Evolutionary conservation across 352 stramenopile species (phyloP).

Genomic region (Phytophthora pistaciae): DNA sequence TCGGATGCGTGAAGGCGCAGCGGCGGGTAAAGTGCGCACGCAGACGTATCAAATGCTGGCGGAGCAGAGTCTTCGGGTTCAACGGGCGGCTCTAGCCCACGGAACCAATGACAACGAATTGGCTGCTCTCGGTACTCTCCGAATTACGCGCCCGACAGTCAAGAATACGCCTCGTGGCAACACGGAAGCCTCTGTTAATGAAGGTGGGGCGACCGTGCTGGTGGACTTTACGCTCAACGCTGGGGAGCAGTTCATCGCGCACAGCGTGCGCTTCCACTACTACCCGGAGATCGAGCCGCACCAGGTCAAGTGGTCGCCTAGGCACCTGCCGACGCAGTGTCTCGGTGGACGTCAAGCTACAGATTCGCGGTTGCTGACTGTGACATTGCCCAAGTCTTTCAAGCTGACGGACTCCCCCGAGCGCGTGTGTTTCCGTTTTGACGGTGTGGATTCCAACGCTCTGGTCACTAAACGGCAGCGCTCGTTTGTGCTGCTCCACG

Average conservation of each 20-base stretch:
- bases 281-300: conserved; percentile 54
- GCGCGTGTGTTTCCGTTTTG: conserved; percentile 68
- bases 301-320: conserved; percentile 66
- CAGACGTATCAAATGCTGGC: conserved; percentile 71
- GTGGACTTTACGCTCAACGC: conserved; percentile 83
- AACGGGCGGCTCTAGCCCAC: conserved; percentile 18
- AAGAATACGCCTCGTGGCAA: conserved; percentile 20
- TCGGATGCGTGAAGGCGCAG: conserved; percentile 37
- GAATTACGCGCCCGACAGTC: conserved; percentile 25
- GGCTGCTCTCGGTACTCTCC: conserved; percentile 14
- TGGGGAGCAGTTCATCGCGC: conserved; percentile 80
- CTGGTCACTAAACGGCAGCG: conserved; percentile 54
- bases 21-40: conserved; percentile 45
- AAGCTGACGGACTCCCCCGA: conserved; percentile 58
- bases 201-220: conserved; percentile 53
- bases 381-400: conserved; percentile 62
- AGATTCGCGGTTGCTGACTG: conserved; percentile 53
- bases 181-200: conserved; percentile 7
- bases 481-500: conserved; percentile 61
- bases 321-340: conserved; percentile 59
- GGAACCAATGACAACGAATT: conserved; percentile 6
- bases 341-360: conserved; percentile 47
- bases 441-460: conserved; percentile 45
- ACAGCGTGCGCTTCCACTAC: conserved; percentile 76
- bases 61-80: conserved; percentile 55